Conservation (phyloP, 2,329 filamentous ascomycete species). For the Fusarium equiseti region DNA sequence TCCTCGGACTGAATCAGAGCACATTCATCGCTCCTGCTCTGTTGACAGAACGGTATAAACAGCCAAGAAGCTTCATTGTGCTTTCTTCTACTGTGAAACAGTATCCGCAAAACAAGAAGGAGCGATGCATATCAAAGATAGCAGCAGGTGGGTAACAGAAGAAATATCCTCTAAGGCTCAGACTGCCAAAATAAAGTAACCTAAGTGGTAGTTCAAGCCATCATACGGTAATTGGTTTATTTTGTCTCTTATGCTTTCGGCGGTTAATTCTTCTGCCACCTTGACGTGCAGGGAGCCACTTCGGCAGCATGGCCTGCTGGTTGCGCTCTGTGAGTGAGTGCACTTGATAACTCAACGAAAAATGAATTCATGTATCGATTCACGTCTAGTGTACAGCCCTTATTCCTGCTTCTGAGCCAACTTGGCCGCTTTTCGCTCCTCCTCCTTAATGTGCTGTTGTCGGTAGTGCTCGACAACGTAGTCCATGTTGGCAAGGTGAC, state of each 20-base stretch:
- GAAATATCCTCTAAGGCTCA: background rate
- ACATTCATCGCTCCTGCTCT: background rate
- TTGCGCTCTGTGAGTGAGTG: background rate
- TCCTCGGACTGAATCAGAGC: background rate
- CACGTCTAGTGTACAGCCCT: constrained; percentile 47
- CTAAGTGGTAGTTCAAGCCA: background rate
- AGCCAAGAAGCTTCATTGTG: background rate
- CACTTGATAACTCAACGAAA: constrained; percentile 33
- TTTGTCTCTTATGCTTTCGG: background rate
- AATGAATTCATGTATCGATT: constrained; percentile 44
- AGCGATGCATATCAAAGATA: background rate
- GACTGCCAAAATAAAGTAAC: background rate
- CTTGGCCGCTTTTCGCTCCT: constrained; percentile 66
- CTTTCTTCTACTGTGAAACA: background rate
- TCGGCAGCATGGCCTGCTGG: background rate
- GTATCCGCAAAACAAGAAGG: constrained; percentile 1
- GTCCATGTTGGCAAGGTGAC: constrained; percentile 66
- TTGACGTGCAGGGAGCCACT: background rate
- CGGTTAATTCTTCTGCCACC: background rate
- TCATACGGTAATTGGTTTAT: background rate
- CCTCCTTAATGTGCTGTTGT: constrained; percentile 65
- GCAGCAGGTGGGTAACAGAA: background rate
- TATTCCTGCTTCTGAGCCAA: constrained; percentile 56
- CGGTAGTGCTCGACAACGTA: constrained; percentile 69
- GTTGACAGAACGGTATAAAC: background rate